Evolutionary conservation across 352 stramenopile genomes (phyloP).

Genomic region (Phytophthora pisi): DNA sequence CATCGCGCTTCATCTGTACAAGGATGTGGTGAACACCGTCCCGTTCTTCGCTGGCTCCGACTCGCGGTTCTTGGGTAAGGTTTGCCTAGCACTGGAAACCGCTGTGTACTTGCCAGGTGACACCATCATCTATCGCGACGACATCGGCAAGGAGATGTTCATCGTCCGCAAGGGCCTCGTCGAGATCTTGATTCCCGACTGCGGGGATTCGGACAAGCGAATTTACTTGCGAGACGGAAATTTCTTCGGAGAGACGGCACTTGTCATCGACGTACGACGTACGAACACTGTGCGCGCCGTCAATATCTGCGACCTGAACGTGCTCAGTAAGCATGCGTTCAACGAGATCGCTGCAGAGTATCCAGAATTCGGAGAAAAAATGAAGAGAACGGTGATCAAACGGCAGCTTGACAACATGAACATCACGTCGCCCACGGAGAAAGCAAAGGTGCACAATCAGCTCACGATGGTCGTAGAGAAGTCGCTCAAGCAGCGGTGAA

Average conservation of each 20-base stretch:
- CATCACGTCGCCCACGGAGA: constrained; percentile 71
- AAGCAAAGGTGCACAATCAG: constrained; percentile 80
- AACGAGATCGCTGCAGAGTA: constrained; percentile 85
- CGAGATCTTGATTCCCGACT: constrained; percentile 69
- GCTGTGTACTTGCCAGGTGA: constrained; percentile 79
- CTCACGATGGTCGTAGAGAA: constrained; percentile 82
- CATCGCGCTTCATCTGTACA: constrained; percentile 83
- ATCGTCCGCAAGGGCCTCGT: constrained; percentile 88
- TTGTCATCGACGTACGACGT: constrained; percentile 80
- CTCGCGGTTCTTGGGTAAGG: constrained; percentile 75
- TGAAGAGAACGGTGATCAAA: constrained; percentile 86
- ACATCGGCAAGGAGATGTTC: constrained; percentile 89
- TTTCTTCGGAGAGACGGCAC: constrained; percentile 78
- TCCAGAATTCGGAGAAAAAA: constrained; percentile 77
- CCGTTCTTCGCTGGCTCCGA: constrained; percentile 83
- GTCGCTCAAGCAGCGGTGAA: constrained; percentile 71
- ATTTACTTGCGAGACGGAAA: constrained; percentile 80
- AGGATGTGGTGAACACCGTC: constrained; percentile 79
- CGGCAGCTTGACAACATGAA: constrained; percentile 88
- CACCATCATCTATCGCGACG: constrained; percentile 82
- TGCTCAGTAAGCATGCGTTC: constrained; percentile 78
- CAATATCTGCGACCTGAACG: constrained; percentile 80
- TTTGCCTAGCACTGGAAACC: constrained; percentile 77
- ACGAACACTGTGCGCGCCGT: constrained; percentile 82
- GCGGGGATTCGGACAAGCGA: constrained; percentile 54